These are phyloP conservation scores for Quercus suber DNA, from an alignment of 306 rosid genomes.

Conservation along the genomic window DNA sequence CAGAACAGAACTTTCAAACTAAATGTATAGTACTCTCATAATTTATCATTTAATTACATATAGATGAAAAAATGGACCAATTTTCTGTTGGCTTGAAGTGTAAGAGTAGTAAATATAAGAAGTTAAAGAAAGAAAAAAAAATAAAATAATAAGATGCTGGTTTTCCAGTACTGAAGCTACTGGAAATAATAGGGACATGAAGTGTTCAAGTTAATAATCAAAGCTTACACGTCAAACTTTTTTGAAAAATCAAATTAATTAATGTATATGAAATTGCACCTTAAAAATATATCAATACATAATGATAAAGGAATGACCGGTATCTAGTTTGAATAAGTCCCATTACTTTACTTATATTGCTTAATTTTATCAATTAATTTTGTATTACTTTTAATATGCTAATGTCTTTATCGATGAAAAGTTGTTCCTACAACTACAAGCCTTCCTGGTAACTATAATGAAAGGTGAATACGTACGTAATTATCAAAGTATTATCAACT, in stretches of 20 bases:
- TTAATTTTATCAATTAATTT: too few species aligned
- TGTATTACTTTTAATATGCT: too few species aligned
- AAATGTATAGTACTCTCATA: not conserved
- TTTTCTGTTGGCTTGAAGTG: not conserved
- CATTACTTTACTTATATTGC: not conserved
- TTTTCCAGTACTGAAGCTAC: not conserved
- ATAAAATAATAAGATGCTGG: not conserved
- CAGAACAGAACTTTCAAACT: not conserved
- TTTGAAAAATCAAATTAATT: not conserved
- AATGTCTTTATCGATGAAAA: too few species aligned
- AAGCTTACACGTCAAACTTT: not conserved
- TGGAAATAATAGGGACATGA: not conserved
- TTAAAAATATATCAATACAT: not conserved
- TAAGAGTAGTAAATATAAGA: not conserved
- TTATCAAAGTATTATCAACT: too few species aligned
- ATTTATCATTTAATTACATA: not conserved
- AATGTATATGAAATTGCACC: not conserved
- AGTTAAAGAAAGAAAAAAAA: constrained; percentile 1
- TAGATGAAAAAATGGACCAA: not conserved
- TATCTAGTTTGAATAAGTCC: not conserved
- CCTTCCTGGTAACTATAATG: too few species aligned
- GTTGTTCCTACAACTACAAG: too few species aligned
- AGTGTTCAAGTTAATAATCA: constrained; percentile 4
- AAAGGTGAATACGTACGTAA: too few species aligned
- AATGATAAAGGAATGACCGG: too few species aligned